Evolutionary conservation across 2,329 filamentous ascomycete species (phyloP).

Genomic region (Ophiocordyceps australis): DNA sequence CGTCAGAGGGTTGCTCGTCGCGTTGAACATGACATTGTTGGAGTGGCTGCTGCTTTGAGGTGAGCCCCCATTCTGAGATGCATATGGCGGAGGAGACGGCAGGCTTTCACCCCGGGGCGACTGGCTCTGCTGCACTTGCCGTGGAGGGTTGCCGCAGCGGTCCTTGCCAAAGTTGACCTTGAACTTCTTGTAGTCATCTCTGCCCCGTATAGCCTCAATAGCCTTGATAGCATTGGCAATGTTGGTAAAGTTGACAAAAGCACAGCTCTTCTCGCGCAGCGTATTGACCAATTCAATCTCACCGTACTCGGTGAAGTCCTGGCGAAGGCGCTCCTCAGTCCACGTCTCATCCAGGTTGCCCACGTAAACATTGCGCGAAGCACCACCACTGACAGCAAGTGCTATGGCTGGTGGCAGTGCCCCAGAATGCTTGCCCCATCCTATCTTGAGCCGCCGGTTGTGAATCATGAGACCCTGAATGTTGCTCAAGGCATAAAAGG

Average conservation of each 20-base stretch:
- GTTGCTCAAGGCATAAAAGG: slow-evolving; percentile 95
- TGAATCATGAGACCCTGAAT: slow-evolving; percentile 98
- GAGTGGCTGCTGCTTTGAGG: slow-evolving; percentile 38
- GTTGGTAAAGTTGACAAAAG: slow-evolving; percentile 99
- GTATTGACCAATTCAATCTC: slow-evolving; percentile 97
- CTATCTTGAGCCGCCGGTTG: slow-evolving; percentile 93
- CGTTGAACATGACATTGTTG: slow-evolving; percentile 60
- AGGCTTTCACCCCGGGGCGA: slow-evolving; percentile 47
- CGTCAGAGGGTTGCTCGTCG: slow-evolving; percentile 73
- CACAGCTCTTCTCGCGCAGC: slow-evolving; percentile 94
- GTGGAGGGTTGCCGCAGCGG: slow-evolving; percentile 86
- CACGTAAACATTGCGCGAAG: slow-evolving; percentile 96
- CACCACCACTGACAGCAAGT: slow-evolving; percentile 85
- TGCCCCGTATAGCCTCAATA: slow-evolving; percentile 85
- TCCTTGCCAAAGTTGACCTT: slow-evolving; percentile 99
- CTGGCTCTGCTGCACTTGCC: slow-evolving; percentile 57
- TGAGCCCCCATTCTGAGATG: slow-evolving; percentile 39
- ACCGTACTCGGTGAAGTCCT: slow-evolving; percentile 93
- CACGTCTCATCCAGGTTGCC: slow-evolving; percentile 94
- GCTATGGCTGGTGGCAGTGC: slow-evolving; percentile 91
- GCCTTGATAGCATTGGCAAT: slow-evolving; percentile 99
- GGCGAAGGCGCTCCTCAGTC: slow-evolving; percentile 87
- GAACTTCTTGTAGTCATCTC: slow-evolving; percentile 94
- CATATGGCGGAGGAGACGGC: slow-evolving; percentile 37
- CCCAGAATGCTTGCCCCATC: slow-evolving; percentile 98